Conservation (phyloP, 73 alveolate genomes). For the Paramecium sonneborni region DNA sequence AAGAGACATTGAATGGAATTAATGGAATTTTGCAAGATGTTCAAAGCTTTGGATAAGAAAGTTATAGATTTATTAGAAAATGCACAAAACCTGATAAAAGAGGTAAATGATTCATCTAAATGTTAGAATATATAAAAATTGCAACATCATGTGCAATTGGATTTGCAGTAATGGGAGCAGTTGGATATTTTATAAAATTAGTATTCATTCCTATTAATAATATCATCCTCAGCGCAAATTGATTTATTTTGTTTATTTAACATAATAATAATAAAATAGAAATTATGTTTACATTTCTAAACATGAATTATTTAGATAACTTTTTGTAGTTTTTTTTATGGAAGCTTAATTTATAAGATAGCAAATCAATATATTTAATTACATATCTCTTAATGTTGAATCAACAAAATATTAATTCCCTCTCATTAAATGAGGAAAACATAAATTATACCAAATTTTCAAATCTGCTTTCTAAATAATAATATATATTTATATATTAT, state of each 20-base stretch:
- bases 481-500: background rate
- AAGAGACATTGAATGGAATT: slow-evolving; percentile 57
- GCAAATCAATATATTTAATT: background rate
- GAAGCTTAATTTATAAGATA: background rate
- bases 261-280: background rate
- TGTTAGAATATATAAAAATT: slow-evolving; percentile 81
- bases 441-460: background rate
- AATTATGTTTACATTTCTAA: background rate
- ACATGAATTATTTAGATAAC: background rate
- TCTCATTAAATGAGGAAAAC: background rate
- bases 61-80: slow-evolving; percentile 76
- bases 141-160: slow-evolving; percentile 88
- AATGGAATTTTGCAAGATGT: slow-evolving; percentile 54
- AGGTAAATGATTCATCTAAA: slow-evolving; percentile 62
- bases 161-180: slow-evolving; percentile 86
- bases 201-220: slow-evolving; percentile 91
- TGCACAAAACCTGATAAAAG: slow-evolving; percentile 88
- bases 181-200: slow-evolving; percentile 85
- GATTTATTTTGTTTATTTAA: background rate
- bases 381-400: background rate
- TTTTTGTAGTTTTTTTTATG: background rate
- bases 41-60: slow-evolving; percentile 76
- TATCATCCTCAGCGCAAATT: slow-evolving; percentile 73
- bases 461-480: background rate
- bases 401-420: too few relatives aligned